These are phyloP conservation scores for Paramecium tetraurelia DNA, from an alignment of 73 alveolate species.

Conservation along the genomic window DNA sequence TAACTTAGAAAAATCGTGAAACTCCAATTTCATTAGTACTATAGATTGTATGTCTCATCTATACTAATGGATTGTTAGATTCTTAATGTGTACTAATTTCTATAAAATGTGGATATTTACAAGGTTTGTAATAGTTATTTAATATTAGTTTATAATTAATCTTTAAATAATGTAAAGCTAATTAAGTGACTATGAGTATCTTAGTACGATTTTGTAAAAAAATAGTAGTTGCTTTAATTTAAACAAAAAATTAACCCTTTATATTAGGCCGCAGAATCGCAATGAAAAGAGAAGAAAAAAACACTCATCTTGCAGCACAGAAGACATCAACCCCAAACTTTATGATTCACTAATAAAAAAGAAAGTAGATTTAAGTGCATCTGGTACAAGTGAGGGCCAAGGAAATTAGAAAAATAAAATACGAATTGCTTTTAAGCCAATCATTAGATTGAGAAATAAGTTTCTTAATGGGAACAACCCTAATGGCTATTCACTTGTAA, in stretches of 20 bases:
- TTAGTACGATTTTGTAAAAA: not conserved
- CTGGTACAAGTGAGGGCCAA: not conserved
- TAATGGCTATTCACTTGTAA: not conserved
- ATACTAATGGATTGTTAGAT: not conserved
- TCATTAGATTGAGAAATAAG: not conserved
- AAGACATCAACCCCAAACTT: not conserved
- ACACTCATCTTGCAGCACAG: not conserved
- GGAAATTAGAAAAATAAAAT: not conserved
- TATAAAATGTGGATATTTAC: not conserved
- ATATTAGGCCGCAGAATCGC: not conserved
- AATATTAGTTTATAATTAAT: not conserved
- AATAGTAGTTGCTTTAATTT: conserved; percentile 12
- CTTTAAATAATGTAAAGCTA: not conserved
- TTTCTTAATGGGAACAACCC: conserved; percentile 2
- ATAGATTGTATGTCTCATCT: too few relatives aligned
- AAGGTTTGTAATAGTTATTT: not conserved
- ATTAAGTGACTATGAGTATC: conserved; percentile 14
- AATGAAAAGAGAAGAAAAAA: not conserved
- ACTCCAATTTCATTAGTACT: not conserved
- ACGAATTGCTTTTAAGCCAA: not conserved
- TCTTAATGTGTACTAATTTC: not conserved
- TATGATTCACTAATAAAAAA: not conserved
- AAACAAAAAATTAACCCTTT: not conserved
- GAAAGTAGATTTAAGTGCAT: not conserved
- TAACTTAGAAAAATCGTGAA: not conserved